These are phyloP conservation scores for Ceratobasidium sp. DNA, from an alignment of 1,284 basidiomycete species.

Conservation along the genomic window DNA sequence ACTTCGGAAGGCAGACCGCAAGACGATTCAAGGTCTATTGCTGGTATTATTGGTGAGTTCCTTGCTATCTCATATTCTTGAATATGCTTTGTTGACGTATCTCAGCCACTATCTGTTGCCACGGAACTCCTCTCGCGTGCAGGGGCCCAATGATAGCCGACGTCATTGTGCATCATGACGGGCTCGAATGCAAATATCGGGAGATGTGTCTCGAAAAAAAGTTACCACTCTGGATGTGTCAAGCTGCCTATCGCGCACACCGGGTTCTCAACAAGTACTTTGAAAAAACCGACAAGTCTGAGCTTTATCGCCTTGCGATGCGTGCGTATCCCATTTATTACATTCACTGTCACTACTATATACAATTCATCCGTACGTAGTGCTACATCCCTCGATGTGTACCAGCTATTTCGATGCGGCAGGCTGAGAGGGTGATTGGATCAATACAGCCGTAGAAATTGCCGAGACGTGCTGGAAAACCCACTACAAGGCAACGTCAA, in stretches of 20 bases:
- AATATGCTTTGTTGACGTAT: background rate
- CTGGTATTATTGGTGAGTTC: background rate
- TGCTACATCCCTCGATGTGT: background rate
- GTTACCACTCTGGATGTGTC: background rate
- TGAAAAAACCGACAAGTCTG: background rate
- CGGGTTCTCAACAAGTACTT: slow-evolving; percentile 7
- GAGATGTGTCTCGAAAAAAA: background rate
- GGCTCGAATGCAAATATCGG: background rate
- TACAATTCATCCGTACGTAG: background rate
- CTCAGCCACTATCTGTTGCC: background rate
- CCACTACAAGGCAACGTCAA: background rate
- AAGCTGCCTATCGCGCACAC: background rate
- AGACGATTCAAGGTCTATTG: background rate
- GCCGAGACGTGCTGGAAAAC: background rate
- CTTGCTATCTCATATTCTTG: background rate
- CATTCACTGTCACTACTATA: background rate
- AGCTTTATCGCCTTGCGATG: background rate
- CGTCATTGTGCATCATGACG: slow-evolving; percentile 2
- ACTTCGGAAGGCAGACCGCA: background rate
- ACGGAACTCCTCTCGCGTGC: background rate
- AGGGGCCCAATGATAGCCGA: background rate
- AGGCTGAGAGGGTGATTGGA: background rate
- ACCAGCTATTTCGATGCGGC: background rate
- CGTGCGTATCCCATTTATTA: background rate
- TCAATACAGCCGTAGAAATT: background rate